Evolutionary conservation across 805 yeast genomes (phyloP), one percentile per base, ranked within the genome.

Genomic region (Millerago galiae): DNA sequence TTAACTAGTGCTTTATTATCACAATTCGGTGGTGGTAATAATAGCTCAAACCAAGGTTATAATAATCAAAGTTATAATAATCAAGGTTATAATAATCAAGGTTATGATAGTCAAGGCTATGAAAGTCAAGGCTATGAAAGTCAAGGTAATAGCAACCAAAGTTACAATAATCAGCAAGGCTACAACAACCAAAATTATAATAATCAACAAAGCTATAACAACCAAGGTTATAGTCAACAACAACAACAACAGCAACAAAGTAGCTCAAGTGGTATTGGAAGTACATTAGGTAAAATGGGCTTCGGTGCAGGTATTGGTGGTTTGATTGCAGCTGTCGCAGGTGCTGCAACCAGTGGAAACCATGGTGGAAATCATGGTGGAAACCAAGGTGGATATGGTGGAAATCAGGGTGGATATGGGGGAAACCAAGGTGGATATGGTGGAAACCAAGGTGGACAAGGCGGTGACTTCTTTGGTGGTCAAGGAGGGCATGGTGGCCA

Each of bases 21-120:
- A 7, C 42, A 41, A 16, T 44, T 47, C 34, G 37, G 49, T 33
- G 46, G 52, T 21, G 24, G 24, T 7, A 21, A 21, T 21, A 21
- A 21, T 21, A 21, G 24, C 17, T 14, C 30, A n/a, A 32, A 37
- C 15, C 28, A 38, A n/a, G 18, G 17, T 16, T 11, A n/a, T 12
- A 34, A 34, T 33, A 41, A 32, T 28, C 16, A 30, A 11, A 35
- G 28, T 28, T 18, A 36, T 17, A 38, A 31, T 18, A 32, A 27
- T 17, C 24, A 28, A 35, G 38, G 43, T 35, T 43, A 42, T 35
- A 40, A 42, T 26, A 39, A 33, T 35, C 15, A 35, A 13, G 36
- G 36, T 29, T 6, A 35, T 24, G 27, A 38, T 12, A 34, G 25
- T 12, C 13, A 37, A 16, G 21, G 17, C 17, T 15, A 35, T 25